These are phyloP conservation scores for Saccharum hybrid DNA, from an alignment of 202 grass and related monocot genomes.

Conservation along the genomic window DNA sequence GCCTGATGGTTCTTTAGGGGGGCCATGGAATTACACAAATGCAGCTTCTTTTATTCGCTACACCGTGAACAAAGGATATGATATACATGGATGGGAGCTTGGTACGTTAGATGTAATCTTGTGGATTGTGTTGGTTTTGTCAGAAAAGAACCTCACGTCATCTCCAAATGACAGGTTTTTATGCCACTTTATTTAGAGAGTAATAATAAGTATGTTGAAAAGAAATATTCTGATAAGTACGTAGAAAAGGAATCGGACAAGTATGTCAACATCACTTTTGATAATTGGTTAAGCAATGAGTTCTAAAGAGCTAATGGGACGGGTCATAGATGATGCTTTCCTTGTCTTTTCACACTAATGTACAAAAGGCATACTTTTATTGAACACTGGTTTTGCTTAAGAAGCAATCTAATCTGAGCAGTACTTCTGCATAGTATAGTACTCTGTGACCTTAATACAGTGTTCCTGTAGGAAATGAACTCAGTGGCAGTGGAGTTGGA, in stretches of 20 bases:
- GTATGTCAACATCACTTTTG: conserved; percentile 37
- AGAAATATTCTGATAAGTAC: conserved; percentile 12
- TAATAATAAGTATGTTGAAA: conserved; percentile 10
- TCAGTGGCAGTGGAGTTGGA: conserved; percentile 77
- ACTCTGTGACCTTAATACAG: conserved; percentile 1
- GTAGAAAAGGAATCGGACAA: conserved; percentile 24
- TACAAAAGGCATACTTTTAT: conserved; percentile 29
- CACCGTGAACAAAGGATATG: conserved; percentile 60
- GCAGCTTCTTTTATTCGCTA: conserved; percentile 68
- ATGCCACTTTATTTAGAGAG: conserved; percentile 27
- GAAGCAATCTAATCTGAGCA: conserved; percentile 19
- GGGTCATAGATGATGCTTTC: conserved; percentile 39
- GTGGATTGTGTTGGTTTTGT: not conserved
- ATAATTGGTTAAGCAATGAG: conserved; percentile 29
- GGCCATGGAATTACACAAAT: conserved; percentile 79
- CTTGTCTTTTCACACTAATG: conserved; percentile 37
- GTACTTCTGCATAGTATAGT: not conserved
- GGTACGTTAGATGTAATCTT: conserved; percentile 45
- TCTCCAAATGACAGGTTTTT: conserved; percentile 12
- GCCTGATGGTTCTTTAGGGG: conserved; percentile 72
- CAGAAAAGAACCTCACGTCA: conserved; percentile 9
- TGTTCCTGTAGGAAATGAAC: conserved; percentile 72
- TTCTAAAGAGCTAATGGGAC: conserved; percentile 12
- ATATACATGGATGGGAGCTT: conserved; percentile 75
- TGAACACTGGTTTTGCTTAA: conserved; percentile 21